phyloP scores from a whole-genome alignment of 1,284 basidiomycete genomes.

The Ustilago cynodontis region DNA sequence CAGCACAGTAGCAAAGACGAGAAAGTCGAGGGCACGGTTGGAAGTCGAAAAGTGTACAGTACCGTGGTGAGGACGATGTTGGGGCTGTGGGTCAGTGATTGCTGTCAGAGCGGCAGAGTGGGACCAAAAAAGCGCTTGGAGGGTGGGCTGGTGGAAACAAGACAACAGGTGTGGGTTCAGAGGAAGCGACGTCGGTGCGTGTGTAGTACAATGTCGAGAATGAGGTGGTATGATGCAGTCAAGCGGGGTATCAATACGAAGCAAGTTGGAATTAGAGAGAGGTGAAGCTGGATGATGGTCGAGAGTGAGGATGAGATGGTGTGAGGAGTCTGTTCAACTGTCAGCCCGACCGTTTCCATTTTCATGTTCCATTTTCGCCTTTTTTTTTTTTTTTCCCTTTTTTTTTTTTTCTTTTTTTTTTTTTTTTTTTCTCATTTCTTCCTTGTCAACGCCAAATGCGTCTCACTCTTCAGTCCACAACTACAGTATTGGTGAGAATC shows the following conservation, averaged over 20 bases:
- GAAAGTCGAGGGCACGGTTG: background rate
- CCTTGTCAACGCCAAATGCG: background rate
- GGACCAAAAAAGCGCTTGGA: background rate
- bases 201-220: too few species aligned
- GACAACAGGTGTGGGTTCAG: background rate
- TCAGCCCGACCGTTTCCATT: background rate
- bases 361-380: background rate
- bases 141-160: background rate
- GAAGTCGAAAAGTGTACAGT: background rate
- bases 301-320: too few species aligned
- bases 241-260: too few species aligned
- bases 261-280: too few species aligned
- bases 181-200: too few species aligned
- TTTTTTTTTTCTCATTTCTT: slow-evolving; percentile 1
- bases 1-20: too few species aligned
- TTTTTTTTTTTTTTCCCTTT: slow-evolving; percentile 1
- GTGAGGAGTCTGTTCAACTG: too few species aligned
- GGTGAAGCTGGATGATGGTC: too few species aligned
- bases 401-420: background rate
- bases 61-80: background rate
- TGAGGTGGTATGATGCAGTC: too few species aligned
- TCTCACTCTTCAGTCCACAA: too few species aligned
- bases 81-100: background rate
- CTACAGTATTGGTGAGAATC: too few species aligned
- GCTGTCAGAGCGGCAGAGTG: background rate